Base-by-base conservation (phyloP, 345 rosid genomes). In the Citrus maxima region DNA sequence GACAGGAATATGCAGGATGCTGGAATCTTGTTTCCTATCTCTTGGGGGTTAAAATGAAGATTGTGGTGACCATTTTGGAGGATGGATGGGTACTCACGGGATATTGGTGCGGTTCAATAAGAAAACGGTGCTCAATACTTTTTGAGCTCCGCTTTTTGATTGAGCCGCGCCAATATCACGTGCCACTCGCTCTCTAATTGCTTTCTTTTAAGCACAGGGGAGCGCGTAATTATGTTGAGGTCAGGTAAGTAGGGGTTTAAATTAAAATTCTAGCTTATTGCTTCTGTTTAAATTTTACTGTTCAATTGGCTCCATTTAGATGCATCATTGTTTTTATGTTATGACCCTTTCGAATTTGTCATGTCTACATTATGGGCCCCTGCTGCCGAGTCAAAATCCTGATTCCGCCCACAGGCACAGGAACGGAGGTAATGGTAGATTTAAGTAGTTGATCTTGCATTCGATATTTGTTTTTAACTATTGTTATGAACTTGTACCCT, bases 151-250 rank as follows among this genome's bases (percentile, higher is more conserved):
- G 84, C 75, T 74, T 89, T 86, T 84, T 89, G 69, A 87, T 87
- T 89, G 92, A 89, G 88, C 92, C 92, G 92, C 78, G 90, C 92
- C 92, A 89, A 89, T 89, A 89, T 89, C 92, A 85, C 90, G 90
- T 82, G 60, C 78, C 80, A 25, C 80, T 79, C 22, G 14, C 76
- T 79, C 9, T 22, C 34, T 19, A 0, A 40, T 19, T 60, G 14
- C 51, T 59, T 49, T 40, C 21, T 46, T 58, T 3, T 2, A 46
- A 12, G 51, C 12, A 6, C 4, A 2, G 34, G 42, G 40, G 40
- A 14, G 21, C n/a, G n/a, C 30, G 22, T 4, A 10, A 13, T 19
- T 28, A 54, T 18, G 58, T 18, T 18, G 58, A 54, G 4, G 58
- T 46, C 22, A 54, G 51, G 51, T 12, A 18, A 0, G 58, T 54